Evolutionary conservation across 2,329 filamentous ascomycete species (phyloP), one percentile per base, ranked within the genome.

Genomic region (Fusarium ambrosium): DNA sequence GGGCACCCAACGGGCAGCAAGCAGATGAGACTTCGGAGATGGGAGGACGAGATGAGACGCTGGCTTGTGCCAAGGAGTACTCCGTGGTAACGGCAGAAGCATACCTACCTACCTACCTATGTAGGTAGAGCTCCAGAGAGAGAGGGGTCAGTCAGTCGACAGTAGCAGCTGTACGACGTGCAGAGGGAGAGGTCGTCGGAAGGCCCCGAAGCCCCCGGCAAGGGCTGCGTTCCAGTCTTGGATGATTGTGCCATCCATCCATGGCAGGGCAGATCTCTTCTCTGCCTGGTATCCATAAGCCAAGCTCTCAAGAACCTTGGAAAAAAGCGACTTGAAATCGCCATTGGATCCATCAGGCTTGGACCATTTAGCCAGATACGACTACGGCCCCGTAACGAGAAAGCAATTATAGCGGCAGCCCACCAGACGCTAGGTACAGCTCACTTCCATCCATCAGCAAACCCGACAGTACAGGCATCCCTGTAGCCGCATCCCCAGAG

Each of bases 1-100:
- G 48, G 72, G 72, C 69, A 72, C 66, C 72, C 61, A 74, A 74
- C 69, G 72, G 72, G 72, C 72, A 74, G 58, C 72, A 74, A 72
- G 68, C 53, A 75, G 72, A 74, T 74, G 72, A 72, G 69, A 75
- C 72, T 34, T 69, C 62, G 60, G 53, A 29, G 24, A 29, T 29
- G 65, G 65, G 64, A 68, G 56, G 67, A 67, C 22, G 62, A 75
- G 67, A 75, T 75, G 72, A 75, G 62, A 75, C 72, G 58, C 62
- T 67, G 68, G 68, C 73, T 67, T 74, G 55, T 55, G 71, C 71
- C 64, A 72, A 62, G 68, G 45, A 56, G 65, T 66, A 32, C 48
- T 29, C 24, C 60, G 68, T 63, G 66, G 72, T 73, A 70, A 75
- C 72, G 34, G 13, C 37, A 66, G 58, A 43, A 62, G 20, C 41